Evolutionary conservation across 805 yeast genomes (phyloP), one percentile per base, ranked within the genome.

Genomic region (Candida berthetii): DNA sequence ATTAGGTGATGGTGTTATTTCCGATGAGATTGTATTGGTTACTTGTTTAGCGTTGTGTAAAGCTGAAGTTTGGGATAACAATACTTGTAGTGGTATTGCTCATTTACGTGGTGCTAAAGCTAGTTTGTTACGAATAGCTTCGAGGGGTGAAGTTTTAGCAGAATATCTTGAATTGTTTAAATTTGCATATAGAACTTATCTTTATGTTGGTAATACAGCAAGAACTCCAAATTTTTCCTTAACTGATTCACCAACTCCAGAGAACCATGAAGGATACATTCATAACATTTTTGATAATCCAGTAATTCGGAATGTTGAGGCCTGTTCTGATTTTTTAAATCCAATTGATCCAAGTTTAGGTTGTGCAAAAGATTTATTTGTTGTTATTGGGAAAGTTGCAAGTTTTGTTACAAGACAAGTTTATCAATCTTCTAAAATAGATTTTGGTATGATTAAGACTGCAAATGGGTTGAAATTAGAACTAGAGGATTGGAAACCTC

Each of bases 1-100:
- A 15, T 31, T 17, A 15, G 16, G 14, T 15, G 70, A 70, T 45
- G 85, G 84, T 0, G 61, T 82, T 28, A 62, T 65, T 35, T 58
- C 58, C 37, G 54, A 61, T n/a, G 86, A 80, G 46, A 78, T 81
- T 11, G 85, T 86, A 1, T 61, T 82, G 17, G 78, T 82, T 0
- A 76, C 85, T 0, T 80, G 86, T 45, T 55, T 82, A 42, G 74
- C 78, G 16, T 61, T 82, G 41, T 82, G 86, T 0, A 72, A 78
- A 44, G 72, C 83, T 33, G 87, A 82, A 54, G 69, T 81, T 0
- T 81, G 87, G 87, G 81, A 79, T 52, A 72, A 79, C 10, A 81
- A 76, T 43, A 80, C 75, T 5, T 71, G 83, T 3, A 76, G 83
- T 19, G 86, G 87, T 11, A 76, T 81, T 41, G 80, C 83, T 2